phyloP scores from a whole-genome alignment of 208 protist genomes.

The Wallacemonas sp. region DNA sequence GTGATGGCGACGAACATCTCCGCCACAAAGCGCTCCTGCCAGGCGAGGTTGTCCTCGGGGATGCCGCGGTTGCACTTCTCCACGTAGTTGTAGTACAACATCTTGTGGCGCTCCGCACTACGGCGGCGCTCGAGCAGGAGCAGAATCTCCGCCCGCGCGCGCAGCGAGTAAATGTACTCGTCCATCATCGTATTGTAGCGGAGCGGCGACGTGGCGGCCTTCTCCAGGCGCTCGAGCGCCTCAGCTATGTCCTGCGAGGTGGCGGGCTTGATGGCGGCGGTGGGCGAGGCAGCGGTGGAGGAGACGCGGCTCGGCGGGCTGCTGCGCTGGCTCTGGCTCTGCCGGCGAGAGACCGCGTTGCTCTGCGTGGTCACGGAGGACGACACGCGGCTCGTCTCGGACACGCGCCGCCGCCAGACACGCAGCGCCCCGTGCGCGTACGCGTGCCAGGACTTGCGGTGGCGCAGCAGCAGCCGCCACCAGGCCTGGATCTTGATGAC shows the following conservation, averaged over 20 bases:
- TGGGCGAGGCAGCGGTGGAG: background rate
- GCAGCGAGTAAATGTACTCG: slow-evolving; percentile 37
- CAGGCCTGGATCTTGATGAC: slow-evolving; percentile 67
- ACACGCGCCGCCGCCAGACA: slow-evolving; percentile 8
- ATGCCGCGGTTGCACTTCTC: background rate
- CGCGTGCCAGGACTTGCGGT: slow-evolving; percentile 2
- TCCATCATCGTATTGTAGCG: slow-evolving; percentile 34
- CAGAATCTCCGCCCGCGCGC: slow-evolving; percentile 16
- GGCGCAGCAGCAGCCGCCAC: slow-evolving; percentile 56
- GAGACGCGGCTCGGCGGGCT: slow-evolving; percentile 8
- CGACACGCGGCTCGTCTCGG: background rate
- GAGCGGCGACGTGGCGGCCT: slow-evolving; percentile 32
- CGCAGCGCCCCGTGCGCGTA: slow-evolving; percentile 9
- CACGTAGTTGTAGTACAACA: slow-evolving; percentile 5
- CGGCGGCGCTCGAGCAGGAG: slow-evolving; percentile 23
- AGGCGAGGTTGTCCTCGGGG: slow-evolving; percentile 24
- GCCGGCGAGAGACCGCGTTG: background rate
- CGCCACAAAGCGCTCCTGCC: slow-evolving; percentile 24
- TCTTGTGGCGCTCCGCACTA: slow-evolving; percentile 27
- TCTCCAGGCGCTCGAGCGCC: slow-evolving; percentile 21
- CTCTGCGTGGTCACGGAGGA: background rate
- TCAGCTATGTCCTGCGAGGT: slow-evolving; percentile 4
- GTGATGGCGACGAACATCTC: slow-evolving; percentile 17
- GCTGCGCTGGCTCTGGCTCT: slow-evolving; percentile 8
- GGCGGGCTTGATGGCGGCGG: background rate